These are phyloP conservation scores for Penicillium rolfsii DNA, from an alignment of 2,329 filamentous ascomycete genomes.

Conservation along the genomic window DNA sequence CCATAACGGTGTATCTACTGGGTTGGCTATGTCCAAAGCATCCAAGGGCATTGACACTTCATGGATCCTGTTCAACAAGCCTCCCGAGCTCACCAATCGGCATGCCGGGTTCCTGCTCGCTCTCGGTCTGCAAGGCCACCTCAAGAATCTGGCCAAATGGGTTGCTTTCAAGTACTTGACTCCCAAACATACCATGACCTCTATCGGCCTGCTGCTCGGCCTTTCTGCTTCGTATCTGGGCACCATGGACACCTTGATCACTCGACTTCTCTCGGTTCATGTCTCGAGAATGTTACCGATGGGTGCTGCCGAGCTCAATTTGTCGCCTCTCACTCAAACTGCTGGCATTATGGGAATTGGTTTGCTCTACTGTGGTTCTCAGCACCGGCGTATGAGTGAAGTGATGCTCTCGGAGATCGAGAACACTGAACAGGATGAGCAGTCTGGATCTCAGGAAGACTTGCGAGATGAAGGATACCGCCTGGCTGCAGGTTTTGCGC, in stretches of 20 bases:
- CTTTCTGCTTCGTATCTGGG: slow-evolving; percentile 92
- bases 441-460: slow-evolving; percentile 68
- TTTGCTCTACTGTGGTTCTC: slow-evolving; percentile 88
- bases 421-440: slow-evolving; percentile 78
- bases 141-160: slow-evolving; percentile 96
- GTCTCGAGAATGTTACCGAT: slow-evolving; percentile 91
- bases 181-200: slow-evolving; percentile 98
- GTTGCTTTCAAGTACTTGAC: slow-evolving; percentile 99
- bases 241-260: slow-evolving; percentile 96
- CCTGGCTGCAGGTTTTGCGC: slow-evolving; percentile 86
- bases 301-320: slow-evolving; percentile 89
- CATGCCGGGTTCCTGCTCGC: slow-evolving; percentile 93
- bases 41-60: slow-evolving; percentile 96
- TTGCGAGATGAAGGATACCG: slow-evolving; percentile 95
- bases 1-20: slow-evolving; percentile 92
- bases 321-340: slow-evolving; percentile 91
- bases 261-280: slow-evolving; percentile 89
- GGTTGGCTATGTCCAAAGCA: slow-evolving; percentile 83
- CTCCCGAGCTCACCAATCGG: slow-evolving; percentile 87
- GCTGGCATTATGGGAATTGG: slow-evolving; percentile 97
- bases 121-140: slow-evolving; percentile 87
- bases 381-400: slow-evolving; percentile 97
- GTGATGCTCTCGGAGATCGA: slow-evolving; percentile 98
- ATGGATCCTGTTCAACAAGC: slow-evolving; percentile 99
- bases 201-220: slow-evolving; percentile 89